Conservation (phyloP, 1,284 basidiomycete genomes). For the Dichomitus squalens region DNA sequence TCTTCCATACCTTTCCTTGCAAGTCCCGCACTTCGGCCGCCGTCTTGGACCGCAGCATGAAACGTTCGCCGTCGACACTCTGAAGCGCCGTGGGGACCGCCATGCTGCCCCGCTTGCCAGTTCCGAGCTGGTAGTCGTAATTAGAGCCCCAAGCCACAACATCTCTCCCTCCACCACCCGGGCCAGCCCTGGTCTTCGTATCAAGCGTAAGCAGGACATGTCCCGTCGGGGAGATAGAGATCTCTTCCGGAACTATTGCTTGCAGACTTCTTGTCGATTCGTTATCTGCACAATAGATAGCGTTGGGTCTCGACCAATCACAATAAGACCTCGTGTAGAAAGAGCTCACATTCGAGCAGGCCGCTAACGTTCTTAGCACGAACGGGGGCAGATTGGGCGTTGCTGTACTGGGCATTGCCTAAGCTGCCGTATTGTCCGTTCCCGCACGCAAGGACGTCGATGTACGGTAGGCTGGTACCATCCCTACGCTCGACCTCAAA, state of each 20-base stretch:
- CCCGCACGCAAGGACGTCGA: conserved; percentile 83
- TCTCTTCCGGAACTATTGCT: conserved; percentile 68
- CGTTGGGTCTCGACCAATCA: conserved; percentile 2
- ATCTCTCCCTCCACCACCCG: conserved; percentile 56
- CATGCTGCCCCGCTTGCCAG: conserved; percentile 77
- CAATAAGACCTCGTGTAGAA: not conserved
- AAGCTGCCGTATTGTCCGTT: conserved; percentile 87
- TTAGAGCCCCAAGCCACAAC: conserved; percentile 72
- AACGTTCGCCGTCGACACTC: conserved; percentile 52
- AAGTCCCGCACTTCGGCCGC: conserved; percentile 65
- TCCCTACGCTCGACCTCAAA: conserved; percentile 74
- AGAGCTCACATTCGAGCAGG: conserved; percentile 74
- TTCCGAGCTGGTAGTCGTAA: conserved; percentile 82
- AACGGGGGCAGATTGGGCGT: conserved; percentile 71
- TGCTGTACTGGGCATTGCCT: conserved; percentile 82
- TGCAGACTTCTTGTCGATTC: conserved; percentile 63
- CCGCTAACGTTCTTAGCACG: conserved; percentile 85
- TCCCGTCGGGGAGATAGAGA: conserved; percentile 77
- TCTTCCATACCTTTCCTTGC: conserved; percentile 66
- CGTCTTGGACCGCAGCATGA: conserved; percentile 55
- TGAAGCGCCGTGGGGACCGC: conserved; percentile 66
- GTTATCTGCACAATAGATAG: conserved; percentile 51
- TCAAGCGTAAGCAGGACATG: conserved; percentile 82
- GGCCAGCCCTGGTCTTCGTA: conserved; percentile 53
- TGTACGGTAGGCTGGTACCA: conserved; percentile 41